Evolutionary conservation across 1,139 yeast species (phyloP).

Genomic region (Saccharomyces hybrid): DNA sequence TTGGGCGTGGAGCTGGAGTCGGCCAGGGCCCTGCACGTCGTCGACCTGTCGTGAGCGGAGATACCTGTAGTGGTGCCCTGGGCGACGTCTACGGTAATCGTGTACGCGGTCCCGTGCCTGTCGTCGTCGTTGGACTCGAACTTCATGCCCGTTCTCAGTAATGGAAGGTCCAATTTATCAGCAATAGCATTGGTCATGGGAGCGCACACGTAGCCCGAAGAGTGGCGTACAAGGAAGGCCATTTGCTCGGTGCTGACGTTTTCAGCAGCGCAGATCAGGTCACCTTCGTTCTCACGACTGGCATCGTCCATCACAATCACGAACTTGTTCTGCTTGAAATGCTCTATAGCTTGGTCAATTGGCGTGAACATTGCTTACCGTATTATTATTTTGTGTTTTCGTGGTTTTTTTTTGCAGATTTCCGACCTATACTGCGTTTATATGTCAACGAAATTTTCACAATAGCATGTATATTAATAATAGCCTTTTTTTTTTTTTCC

Average conservation of each 20-base stretch:
- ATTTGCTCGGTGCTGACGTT: slow-evolving; percentile 71
- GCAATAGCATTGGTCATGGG: slow-evolving; percentile 78
- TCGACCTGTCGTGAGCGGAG: slow-evolving; percentile 87
- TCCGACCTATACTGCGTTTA: background rate
- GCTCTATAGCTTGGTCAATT: slow-evolving; percentile 69
- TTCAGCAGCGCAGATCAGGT: slow-evolving; percentile 85
- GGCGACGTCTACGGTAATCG: slow-evolving; percentile 78
- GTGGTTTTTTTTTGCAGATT: background rate
- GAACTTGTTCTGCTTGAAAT: slow-evolving; percentile 80
- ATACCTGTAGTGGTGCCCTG: slow-evolving; percentile 96
- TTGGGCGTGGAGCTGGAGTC: slow-evolving; percentile 46
- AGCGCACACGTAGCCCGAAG: slow-evolving; percentile 89
- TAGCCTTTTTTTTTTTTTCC: background rate
- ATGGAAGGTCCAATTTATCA: slow-evolving; percentile 68
- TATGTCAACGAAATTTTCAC: background rate
- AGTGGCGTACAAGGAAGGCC: slow-evolving; percentile 88
- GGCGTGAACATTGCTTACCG: slow-evolving; percentile 37
- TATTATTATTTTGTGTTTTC: background rate
- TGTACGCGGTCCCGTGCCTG: slow-evolving; percentile 94
- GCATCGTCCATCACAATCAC: slow-evolving; percentile 94
- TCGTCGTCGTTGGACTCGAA: slow-evolving; percentile 40
- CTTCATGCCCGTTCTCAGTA: slow-evolving; percentile 50
- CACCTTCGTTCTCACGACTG: slow-evolving; percentile 95
- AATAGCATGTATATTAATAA: background rate
- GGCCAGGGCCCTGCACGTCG: slow-evolving; percentile 71